A percentile compares a stretch with the other conserved stretches of the same genome.
Evolutionary conservation across 108 stramenopile species (phyloP).

Genomic region (Craspedostauros australis): DNA sequence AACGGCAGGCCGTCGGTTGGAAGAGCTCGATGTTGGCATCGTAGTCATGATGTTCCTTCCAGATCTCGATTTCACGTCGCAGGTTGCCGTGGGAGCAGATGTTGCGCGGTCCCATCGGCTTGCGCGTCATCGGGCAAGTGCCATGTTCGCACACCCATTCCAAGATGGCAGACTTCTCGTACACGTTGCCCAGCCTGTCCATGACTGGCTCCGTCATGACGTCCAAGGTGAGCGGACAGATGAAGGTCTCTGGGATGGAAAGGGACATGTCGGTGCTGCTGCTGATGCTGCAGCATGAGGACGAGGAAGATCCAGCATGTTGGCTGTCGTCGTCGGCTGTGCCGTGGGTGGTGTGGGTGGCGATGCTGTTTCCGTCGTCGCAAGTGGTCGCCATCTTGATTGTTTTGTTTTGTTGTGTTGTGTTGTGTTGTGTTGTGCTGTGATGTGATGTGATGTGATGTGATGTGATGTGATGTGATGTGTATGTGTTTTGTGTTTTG

Average conservation of each 20-base stretch:
- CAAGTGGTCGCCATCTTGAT: no score
- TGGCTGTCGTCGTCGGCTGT: no score
- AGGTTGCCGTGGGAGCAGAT: conserved; percentile 7
- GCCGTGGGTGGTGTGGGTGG: no score
- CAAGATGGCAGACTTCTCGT: conserved; percentile 26
- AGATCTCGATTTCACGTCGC: conserved; percentile 8
- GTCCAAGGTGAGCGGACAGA: conserved; percentile 23
- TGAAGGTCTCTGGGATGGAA: conserved; percentile 19
- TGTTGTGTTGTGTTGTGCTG: no score
- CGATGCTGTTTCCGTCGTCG: no score
- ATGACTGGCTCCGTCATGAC: conserved; percentile 31
- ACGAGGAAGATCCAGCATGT: no score
- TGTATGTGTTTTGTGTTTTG: no score
- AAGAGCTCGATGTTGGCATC: background rate
- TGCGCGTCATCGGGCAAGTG: conserved; percentile 28
- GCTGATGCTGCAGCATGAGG: no score
- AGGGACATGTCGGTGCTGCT: no score
- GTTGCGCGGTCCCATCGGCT: conserved; percentile 12
- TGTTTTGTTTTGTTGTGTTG: no score
- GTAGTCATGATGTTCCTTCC: conserved; percentile 5
- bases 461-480: no score
- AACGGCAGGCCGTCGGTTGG: background rate
- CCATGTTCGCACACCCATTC: conserved; percentile 22
- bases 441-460: no score
- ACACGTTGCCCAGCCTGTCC: conserved; percentile 21